A percentile compares a stretch with the other conserved stretches of the same genome.
Evolutionary conservation across 176 grass and related monocot genomes (phyloP).

Genomic region (Eleusine coracana): DNA sequence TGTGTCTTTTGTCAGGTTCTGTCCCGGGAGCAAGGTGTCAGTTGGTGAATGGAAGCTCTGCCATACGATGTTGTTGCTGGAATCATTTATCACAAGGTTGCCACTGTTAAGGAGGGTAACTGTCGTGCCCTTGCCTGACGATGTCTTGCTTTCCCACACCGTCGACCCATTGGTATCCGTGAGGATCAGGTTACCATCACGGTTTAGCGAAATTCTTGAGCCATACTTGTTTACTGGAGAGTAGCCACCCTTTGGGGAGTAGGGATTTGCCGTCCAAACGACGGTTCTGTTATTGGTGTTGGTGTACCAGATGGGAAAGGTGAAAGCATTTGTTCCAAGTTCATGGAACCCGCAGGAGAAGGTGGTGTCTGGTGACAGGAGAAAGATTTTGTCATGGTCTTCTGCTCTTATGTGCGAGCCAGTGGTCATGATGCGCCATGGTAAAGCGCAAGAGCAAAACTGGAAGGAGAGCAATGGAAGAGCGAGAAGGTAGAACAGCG

Average conservation of each 20-base stretch:
- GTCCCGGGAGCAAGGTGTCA: slow-evolving; percentile 59
- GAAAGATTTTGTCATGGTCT: slow-evolving; percentile 36
- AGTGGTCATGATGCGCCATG: slow-evolving; percentile 50
- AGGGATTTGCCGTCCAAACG: slow-evolving; percentile 71
- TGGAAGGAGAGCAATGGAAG: slow-evolving; percentile 32
- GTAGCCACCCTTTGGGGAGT: slow-evolving; percentile 31
- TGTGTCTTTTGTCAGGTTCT: slow-evolving; percentile 54
- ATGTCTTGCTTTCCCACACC: slow-evolving; percentile 64
- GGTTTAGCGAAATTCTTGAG: slow-evolving; percentile 56
- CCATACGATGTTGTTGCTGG: slow-evolving; percentile 51
- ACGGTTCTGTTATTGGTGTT: slow-evolving; percentile 38
- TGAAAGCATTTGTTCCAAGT: slow-evolving; percentile 53
- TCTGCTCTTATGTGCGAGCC: slow-evolving; percentile 48
- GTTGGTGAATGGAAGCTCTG: slow-evolving; percentile 62
- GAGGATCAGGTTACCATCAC: slow-evolving; percentile 65
- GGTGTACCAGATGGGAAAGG: slow-evolving; percentile 76
- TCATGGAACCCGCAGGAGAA: slow-evolving; percentile 60
- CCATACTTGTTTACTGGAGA: slow-evolving; percentile 55
- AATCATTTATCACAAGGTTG: slow-evolving; percentile 62
- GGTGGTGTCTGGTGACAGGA: slow-evolving; percentile 48
- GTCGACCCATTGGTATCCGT: slow-evolving; percentile 58
- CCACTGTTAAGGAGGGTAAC: slow-evolving; percentile 58
- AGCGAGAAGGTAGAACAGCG: slow-evolving; percentile 25
- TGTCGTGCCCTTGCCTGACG: slow-evolving; percentile 40
- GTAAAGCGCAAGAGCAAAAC: slow-evolving; percentile 37